Evolutionary conservation across 2,329 filamentous ascomycete species (phyloP), one percentile per base, ranked within the genome.

Genomic region (Pleurostoma richardsiae): DNA sequence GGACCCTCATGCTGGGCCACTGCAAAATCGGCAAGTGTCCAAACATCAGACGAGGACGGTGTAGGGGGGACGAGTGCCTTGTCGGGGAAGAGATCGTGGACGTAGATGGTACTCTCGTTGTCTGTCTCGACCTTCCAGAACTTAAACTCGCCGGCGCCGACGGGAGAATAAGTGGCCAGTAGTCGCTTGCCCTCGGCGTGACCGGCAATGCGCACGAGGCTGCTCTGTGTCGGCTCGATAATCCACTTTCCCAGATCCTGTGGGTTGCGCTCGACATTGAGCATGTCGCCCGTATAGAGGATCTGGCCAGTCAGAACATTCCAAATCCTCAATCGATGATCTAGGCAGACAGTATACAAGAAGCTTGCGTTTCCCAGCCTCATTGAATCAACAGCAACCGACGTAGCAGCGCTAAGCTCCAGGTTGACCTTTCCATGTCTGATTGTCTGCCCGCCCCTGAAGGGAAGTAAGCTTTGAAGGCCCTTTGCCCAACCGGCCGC

Each of bases 251-350:
- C 75, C 27, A 79, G 67, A 45, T 91, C 87, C 43, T 88, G 82
- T 1, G 83, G 76, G 43, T 86, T 79, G 45, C 80, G 68, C 30
- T 79, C 71, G 26, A 83, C 77, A 55, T 86, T 82, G 11, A 97
- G 66, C 30, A 99, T 74, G 64, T 99, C 92, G 55, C 82, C 83
- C 5, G 85, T 84, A 47, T 83, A 82, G 4, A 88, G 80, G 46
- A 95, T 79, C 60, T 85, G 87, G 41, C 91, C 91, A 38, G 81
- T 88, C n/a, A 80, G 73, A 30, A 92, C 74, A 59, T 95, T 94
- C 92, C 94, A 97, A 38, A 94, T 83, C 58, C 90, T 85, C 61
- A 99, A 71, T 8, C 83, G 85, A 62, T 99, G 91, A 56, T 99
- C 91, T 49, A 99, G 73, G 52, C 88, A 94, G 42, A 96, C 82